phyloP scores from a whole-genome alignment of 805 yeast species.

The Saccharomycopsis schoenii region DNA sequence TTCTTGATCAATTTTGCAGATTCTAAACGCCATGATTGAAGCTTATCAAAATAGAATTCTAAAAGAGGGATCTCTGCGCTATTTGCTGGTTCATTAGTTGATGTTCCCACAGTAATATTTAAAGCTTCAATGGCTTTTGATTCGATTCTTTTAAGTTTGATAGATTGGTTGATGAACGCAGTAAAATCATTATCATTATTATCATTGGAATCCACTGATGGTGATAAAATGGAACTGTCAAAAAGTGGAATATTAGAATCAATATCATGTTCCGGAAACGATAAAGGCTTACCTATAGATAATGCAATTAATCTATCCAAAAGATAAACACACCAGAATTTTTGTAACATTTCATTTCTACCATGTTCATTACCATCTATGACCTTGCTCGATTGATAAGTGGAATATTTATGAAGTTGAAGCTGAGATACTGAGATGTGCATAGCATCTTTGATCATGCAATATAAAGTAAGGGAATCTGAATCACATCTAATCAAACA shows the following conservation, averaged over 20 bases:
- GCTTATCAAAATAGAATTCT: constrained; percentile 39
- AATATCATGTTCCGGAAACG: constrained; percentile 41
- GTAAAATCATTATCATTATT: constrained; percentile 18
- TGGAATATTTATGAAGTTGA: constrained; percentile 28
- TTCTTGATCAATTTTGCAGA: constrained; percentile 34
- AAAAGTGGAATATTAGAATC: constrained; percentile 41
- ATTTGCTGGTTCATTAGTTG: constrained; percentile 2
- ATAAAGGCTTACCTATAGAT: constrained; percentile 50
- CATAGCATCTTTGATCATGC: constrained; percentile 45
- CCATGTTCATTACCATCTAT: constrained; percentile 15
- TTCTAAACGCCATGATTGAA: constrained; percentile 48
- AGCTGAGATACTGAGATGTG: constrained; percentile 29
- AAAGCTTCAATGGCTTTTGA: constrained; percentile 47
- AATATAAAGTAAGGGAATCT: constrained; percentile 45
- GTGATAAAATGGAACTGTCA: constrained; percentile 23
- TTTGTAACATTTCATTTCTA: constrained; percentile 31
- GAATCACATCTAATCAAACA: constrained; percentile 52
- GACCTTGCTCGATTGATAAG: constrained; percentile 22
- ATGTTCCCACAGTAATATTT: constrained; percentile 26
- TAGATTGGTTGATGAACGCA: constrained; percentile 44
- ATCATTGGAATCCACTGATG: constrained; percentile 27
- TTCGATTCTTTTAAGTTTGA: constrained; percentile 48
- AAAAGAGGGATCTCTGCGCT: constrained; percentile 38
- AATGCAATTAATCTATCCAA: constrained; percentile 52
- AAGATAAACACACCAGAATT: constrained; percentile 59